phyloP scores from a whole-genome alignment of 139 green algal genomes.

The Spirogloea muscicola region DNA sequence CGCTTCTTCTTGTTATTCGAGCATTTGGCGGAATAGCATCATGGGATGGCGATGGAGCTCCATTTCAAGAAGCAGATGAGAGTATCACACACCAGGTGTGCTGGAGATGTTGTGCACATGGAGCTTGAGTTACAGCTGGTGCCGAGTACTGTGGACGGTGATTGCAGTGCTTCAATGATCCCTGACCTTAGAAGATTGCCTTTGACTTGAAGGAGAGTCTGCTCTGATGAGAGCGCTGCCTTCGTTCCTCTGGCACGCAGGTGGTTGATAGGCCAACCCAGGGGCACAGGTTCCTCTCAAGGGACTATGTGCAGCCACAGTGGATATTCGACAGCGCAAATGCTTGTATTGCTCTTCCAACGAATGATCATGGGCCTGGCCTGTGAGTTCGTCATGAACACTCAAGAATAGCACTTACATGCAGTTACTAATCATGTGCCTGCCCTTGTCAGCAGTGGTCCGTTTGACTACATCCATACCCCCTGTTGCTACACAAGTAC shows the following conservation, averaged over 20 bases:
- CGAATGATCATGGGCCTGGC: conserved; percentile 75
- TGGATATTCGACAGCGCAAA: conserved; percentile 96
- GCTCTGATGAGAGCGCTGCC: no score
- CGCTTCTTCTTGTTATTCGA: conserved; percentile 86
- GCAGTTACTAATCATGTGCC: no score
- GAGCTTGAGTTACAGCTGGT: no score
- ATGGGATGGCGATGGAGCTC: conserved; percentile 88
- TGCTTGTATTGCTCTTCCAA: conserved; percentile 70
- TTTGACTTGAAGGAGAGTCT: no score
- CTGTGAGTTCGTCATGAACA: conserved; percentile 23
- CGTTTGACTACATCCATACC: not conserved
- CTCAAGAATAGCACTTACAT: no score
- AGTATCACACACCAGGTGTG: conserved; percentile 87
- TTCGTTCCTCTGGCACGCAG: no score
- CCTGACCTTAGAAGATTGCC: no score
- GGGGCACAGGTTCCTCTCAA: conserved; percentile 63
- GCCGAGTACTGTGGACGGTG: no score
- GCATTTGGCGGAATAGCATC: conserved; percentile 85
- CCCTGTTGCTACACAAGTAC: not conserved
- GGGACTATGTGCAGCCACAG: conserved; percentile 96
- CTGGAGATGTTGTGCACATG: no score
- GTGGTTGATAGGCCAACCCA: conserved; percentile 52
- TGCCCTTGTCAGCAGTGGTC: no score
- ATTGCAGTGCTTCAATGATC: no score
- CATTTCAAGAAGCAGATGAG: conserved; percentile 63